phyloP scores from a whole-genome alignment of 83 land plant species.

The Larix sibirica region DNA sequence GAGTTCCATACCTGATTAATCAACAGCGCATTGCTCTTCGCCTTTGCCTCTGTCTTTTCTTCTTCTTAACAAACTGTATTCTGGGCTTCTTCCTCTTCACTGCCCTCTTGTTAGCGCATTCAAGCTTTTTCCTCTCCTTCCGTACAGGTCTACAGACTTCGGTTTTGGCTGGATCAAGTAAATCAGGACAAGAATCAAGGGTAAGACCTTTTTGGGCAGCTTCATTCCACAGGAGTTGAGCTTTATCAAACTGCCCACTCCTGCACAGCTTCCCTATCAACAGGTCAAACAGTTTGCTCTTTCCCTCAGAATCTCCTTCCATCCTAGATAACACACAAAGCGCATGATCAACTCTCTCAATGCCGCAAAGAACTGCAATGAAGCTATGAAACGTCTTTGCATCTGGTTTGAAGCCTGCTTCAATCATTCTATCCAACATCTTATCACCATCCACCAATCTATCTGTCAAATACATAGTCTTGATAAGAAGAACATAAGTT shows the following conservation, averaged over 20 bases:
- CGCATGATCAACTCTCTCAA: slow-evolving; percentile 42
- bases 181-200: slow-evolving; percentile 28
- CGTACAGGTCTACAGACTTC: slow-evolving; percentile 29
- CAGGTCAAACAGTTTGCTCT: slow-evolving; percentile 37
- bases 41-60: slow-evolving; percentile 19
- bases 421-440: slow-evolving; percentile 40
- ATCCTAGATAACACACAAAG: slow-evolving; percentile 49
- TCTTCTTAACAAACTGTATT: slow-evolving; percentile 44
- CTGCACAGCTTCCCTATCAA: slow-evolving; percentile 42
- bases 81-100: slow-evolving; percentile 40
- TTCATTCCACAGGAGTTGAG: slow-evolving; percentile 38
- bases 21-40: not conserved
- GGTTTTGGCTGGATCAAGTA: slow-evolving; percentile 33
- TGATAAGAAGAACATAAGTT: slow-evolving; percentile 49
- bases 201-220: slow-evolving; percentile 26
- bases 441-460: slow-evolving; percentile 46
- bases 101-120: slow-evolving; percentile 48
- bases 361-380: slow-evolving; percentile 45
- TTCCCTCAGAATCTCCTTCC: slow-evolving; percentile 44
- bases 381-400: slow-evolving; percentile 46
- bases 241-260: slow-evolving; percentile 35
- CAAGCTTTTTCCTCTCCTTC: slow-evolving; percentile 30
- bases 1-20: not conserved
- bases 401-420: slow-evolving; percentile 26
- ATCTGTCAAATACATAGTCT: slow-evolving; percentile 41